These are phyloP conservation scores for Psilocybe cyanescens DNA, from an alignment of 768 basidiomycete species.

Conservation along the genomic window DNA sequence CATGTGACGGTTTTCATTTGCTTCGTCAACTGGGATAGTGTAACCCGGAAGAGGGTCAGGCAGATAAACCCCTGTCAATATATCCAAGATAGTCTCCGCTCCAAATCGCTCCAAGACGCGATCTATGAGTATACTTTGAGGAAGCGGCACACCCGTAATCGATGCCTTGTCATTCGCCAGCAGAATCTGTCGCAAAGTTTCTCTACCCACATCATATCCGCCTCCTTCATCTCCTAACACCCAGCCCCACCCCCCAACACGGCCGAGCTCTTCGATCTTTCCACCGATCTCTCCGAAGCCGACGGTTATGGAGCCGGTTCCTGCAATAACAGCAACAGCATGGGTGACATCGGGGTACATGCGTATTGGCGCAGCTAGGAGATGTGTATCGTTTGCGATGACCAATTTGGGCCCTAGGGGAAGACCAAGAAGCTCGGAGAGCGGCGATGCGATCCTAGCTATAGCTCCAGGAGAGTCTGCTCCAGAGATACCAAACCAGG, in stretches of 20 bases:
- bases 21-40: not conserved
- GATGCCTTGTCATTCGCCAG: slow-evolving; percentile 56
- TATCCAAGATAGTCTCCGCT: slow-evolving; percentile 59
- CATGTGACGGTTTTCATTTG: slow-evolving; percentile 31
- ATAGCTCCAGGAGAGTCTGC: slow-evolving; percentile 75
- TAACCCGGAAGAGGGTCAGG: slow-evolving; percentile 50
- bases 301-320: slow-evolving; percentile 81
- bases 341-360: slow-evolving; percentile 59
- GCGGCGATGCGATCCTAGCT: slow-evolving; percentile 52
- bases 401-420: slow-evolving; percentile 56
- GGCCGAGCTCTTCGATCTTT: slow-evolving; percentile 62
- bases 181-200: slow-evolving; percentile 72
- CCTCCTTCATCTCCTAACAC: slow-evolving; percentile 85
- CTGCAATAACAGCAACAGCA: slow-evolving; percentile 77
- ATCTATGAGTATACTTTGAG: slow-evolving; percentile 43
- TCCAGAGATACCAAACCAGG: slow-evolving; percentile 86
- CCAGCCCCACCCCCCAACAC: slow-evolving; percentile 85
- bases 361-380: slow-evolving; percentile 80
- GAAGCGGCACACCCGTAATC: slow-evolving; percentile 32
- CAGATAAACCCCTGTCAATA: slow-evolving; percentile 66
- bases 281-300: slow-evolving; percentile 54
- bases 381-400: slow-evolving; percentile 83
- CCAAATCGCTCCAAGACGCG: slow-evolving; percentile 60
- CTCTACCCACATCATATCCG: slow-evolving; percentile 79
- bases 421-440: slow-evolving; percentile 63